Base-by-base conservation (phyloP, 1,284 basidiomycete genomes). In the Ceratobasidium theobromae region DNA sequence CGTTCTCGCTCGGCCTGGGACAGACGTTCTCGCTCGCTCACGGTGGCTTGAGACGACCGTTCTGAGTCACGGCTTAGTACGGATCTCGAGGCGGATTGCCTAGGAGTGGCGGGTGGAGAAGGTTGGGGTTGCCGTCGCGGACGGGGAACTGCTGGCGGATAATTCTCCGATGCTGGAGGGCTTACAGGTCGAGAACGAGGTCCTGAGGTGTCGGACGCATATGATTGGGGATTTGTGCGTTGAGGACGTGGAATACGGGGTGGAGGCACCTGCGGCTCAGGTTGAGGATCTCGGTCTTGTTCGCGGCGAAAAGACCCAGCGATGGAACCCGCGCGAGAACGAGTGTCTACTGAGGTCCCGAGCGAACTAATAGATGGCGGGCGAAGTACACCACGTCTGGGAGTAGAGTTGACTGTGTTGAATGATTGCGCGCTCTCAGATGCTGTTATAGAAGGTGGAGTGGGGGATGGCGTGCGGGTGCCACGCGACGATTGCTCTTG, bases 301-400 rank as follows among this genome's bases (percentile, higher is more conserved):
- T 49, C 45, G 28, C 55, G 55, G 14, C 32, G 58, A 16, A 62
- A 40, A 8, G 58, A 62, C 23, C 58, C 58, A 38, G 58, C 55
- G 4, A 30, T 60, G 2, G 55, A 60, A 16, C 55, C 55, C n/a
- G 55, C 58, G 9, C 58, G 58, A 1, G 58, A 62, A 5, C 58
- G 58, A 25, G 32, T 48, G 25, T 33, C 46, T n/a, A 32, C 18
- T 12, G 58, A 51, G 8, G 58, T 62, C 3, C 30, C 46, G 28
- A 62, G 28, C 5, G 58, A 62, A 27, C 58, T 62, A 32, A 62
- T 62, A 8, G 58, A 62, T 11, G 58, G 58, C 11, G 58, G 58
- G 12, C 58, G 58, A 23, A 62, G 58, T 11, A 62, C 46, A 35
- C 58, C 58, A 11, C 58, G 58, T 16, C 58, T 38, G 9, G 58